Conservation (phyloP, 148 eudicot genomes). For the Diospyros kaki region DNA sequence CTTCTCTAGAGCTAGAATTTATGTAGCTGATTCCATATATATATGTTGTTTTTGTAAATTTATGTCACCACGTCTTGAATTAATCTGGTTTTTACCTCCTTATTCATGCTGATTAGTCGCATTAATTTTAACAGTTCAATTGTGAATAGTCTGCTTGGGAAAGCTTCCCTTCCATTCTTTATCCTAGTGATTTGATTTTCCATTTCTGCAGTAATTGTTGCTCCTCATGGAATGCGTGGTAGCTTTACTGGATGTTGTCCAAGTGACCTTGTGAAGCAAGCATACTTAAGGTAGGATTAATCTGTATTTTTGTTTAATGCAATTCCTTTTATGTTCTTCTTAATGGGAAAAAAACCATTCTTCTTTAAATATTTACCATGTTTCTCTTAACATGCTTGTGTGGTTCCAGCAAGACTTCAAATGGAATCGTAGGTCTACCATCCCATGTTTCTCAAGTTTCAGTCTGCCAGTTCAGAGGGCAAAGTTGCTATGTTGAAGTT, state of each 20-base stretch:
- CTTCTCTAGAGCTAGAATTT: too few species aligned
- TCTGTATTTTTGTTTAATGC: background rate
- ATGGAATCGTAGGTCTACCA: constrained; percentile 66
- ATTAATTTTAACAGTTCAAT: background rate
- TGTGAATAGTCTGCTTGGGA: background rate
- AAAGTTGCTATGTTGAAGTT: constrained; percentile 79
- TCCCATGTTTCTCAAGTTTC: constrained; percentile 50
- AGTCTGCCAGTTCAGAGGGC: constrained; percentile 58
- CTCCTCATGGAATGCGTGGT: constrained; percentile 98
- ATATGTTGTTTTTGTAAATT: background rate
- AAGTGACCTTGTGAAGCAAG: constrained; percentile 90
- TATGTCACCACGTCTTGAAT: background rate
- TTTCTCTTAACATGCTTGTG: constrained; percentile 17
- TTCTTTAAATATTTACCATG: background rate
- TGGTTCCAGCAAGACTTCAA: constrained; percentile 70
- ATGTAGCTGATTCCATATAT: too few species aligned
- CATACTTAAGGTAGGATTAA: constrained; percentile 55
- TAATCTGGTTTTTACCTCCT: background rate
- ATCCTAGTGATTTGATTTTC: constrained; percentile 8
- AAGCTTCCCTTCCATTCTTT: background rate
- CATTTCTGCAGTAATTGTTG: constrained; percentile 62
- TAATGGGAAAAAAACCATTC: background rate
- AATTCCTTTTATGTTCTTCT: background rate
- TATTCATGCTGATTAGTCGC: background rate
- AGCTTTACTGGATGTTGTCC: constrained; percentile 82